Evolutionary conservation across 2,329 filamentous ascomycete species (phyloP).

Genomic region (Canariomyces notabilis): DNA sequence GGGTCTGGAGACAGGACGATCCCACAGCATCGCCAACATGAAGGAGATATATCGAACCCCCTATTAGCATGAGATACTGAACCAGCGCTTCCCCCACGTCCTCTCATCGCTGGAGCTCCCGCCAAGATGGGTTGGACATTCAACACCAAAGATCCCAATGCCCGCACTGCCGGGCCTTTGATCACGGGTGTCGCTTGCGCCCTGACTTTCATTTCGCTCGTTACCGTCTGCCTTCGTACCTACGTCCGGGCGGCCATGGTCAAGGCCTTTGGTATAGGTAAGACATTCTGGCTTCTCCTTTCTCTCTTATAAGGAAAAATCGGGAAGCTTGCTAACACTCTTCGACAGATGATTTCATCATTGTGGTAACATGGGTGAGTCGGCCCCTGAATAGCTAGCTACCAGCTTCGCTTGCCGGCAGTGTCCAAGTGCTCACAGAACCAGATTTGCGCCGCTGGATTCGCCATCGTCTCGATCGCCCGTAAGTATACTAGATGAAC

Average conservation of each 20-base stretch:
- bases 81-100: background rate
- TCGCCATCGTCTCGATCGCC: constrained; percentile 32
- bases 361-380: constrained; percentile 30
- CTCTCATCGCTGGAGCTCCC: background rate
- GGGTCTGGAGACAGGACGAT: too few relatives aligned
- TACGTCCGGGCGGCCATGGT: constrained; percentile 33
- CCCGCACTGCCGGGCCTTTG: constrained; percentile 32
- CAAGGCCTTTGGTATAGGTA: constrained; percentile 34
- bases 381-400: background rate
- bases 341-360: constrained; percentile 30
- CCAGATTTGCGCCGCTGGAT: constrained; percentile 32
- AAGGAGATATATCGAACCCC: too few relatives aligned
- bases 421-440: constrained; percentile 1
- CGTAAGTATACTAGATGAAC: constrained; percentile 35
- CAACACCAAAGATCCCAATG: constrained; percentile 31
- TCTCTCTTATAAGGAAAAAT: background rate
- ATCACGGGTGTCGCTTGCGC: constrained; percentile 29
- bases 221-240: constrained; percentile 30
- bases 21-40: too few relatives aligned
- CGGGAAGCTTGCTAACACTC: background rate
- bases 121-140: constrained; percentile 34
- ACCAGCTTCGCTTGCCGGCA: background rate
- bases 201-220: constrained; percentile 30
- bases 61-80: too few relatives aligned
- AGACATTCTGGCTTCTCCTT: background rate